A percentile compares a stretch with the other conserved stretches of the same genome.
These are phyloP conservation scores for Blepharisma undulans DNA, from an alignment of 169 alveolate species.

Conservation along the genomic window DNA sequence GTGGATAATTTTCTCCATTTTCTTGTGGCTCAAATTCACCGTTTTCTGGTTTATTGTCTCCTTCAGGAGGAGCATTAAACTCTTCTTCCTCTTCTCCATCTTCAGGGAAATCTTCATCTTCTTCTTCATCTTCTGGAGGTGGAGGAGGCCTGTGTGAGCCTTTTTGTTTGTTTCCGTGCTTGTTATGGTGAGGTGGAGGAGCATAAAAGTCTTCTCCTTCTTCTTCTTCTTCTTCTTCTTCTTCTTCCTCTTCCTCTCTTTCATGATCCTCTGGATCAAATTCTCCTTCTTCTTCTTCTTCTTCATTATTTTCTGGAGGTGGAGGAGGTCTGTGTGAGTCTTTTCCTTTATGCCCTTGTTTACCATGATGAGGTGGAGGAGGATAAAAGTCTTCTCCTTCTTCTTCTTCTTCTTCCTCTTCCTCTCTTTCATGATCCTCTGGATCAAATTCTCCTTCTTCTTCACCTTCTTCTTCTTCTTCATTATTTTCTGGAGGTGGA, in stretches of 20 bases:
- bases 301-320: too few relatives aligned
- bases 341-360: too few relatives aligned
- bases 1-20: not conserved
- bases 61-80: not conserved
- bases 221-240: not conserved
- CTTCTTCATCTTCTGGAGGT: not conserved
- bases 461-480: not conserved
- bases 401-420: not conserved
- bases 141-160: too few relatives aligned
- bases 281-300: not conserved
- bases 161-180: too few relatives aligned
- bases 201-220: not conserved
- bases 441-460: constrained; percentile 5
- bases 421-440: not conserved
- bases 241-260: not conserved
- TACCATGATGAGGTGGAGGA: too few relatives aligned
- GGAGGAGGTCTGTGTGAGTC: too few relatives aligned
- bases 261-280: not conserved
- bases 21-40: not conserved
- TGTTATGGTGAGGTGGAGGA: too few relatives aligned
- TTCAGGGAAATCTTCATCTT: too few relatives aligned
- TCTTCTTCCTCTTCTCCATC: not conserved
- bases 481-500: not conserved
- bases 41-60: not conserved
- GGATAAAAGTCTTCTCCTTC: too few relatives aligned